Percentiles rank a stretch among this genome's conserved stretches.
Conservation (phyloP, 768 basidiomycete species). For the Amanita pseudoporphyria region DNA sequence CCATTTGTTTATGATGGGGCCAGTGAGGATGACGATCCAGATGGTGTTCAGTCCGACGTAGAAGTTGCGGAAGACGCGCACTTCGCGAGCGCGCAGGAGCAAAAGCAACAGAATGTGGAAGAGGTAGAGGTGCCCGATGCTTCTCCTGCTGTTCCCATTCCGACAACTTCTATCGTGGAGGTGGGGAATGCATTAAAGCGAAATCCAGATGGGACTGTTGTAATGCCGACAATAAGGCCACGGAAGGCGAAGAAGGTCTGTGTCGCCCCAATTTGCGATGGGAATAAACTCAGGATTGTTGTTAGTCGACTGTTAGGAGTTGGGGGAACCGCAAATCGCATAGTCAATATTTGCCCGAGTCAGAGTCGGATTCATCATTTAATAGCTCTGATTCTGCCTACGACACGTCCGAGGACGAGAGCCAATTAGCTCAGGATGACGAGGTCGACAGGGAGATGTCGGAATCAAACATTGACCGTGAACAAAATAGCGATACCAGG, state of each 20-base stretch:
- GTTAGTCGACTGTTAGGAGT: slow-evolving; percentile 31
- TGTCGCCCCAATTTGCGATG: neutral
- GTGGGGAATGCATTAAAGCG: slow-evolving; percentile 61
- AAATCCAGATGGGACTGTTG: slow-evolving; percentile 52
- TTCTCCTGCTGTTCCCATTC: slow-evolving; percentile 8
- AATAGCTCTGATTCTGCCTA: slow-evolving; percentile 75
- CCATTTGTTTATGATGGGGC: slow-evolving; percentile 22
- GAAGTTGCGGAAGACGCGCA: neutral
- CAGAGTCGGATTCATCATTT: slow-evolving; percentile 56
- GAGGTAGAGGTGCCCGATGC: neutral
- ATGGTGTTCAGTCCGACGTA: slow-evolving; percentile 8
- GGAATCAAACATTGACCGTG: neutral
- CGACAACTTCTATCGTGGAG: slow-evolving; percentile 8
- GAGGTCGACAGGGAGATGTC: slow-evolving; percentile 13
- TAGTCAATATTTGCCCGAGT: slow-evolving; percentile 16
- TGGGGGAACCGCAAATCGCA: slow-evolving; percentile 34
- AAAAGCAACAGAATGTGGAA: slow-evolving; percentile 1
- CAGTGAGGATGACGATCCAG: slow-evolving; percentile 19
- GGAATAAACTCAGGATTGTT: neutral
- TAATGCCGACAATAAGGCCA: slow-evolving; percentile 39
- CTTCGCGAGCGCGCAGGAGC: neutral
- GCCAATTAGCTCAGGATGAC: slow-evolving; percentile 16
- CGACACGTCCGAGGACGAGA: slow-evolving; percentile 29
- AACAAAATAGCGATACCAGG: slow-evolving; percentile 12
- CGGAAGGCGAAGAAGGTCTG: slow-evolving; percentile 31